These are phyloP conservation scores for Fusarium sp. DNA, from an alignment of 2,329 filamentous ascomycete species.

Conservation along the genomic window DNA sequence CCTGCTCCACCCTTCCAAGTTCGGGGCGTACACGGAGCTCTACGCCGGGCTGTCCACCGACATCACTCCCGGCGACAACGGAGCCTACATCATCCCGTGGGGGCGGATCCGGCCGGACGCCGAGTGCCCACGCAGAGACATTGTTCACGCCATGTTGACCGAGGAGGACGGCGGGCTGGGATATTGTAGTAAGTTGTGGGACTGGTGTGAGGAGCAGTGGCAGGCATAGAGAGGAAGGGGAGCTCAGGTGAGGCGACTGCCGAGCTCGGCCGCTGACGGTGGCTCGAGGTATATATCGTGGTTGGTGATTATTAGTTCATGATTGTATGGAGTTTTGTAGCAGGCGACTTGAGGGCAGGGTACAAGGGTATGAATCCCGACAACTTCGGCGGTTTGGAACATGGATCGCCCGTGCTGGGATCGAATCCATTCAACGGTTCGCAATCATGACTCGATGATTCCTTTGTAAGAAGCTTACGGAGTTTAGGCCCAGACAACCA, in stretches of 20 bases:
- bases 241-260: background rate
- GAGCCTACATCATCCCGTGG: conserved; percentile 47
- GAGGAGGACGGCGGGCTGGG: conserved; percentile 45
- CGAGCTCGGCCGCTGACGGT: conserved; percentile 17
- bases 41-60: conserved; percentile 54
- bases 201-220: conserved; percentile 43
- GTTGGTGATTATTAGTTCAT: background rate
- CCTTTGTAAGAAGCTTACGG: background rate
- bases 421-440: background rate
- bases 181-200: conserved; percentile 43
- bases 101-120: conserved; percentile 39
- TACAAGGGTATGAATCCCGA: background rate
- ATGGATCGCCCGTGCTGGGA: background rate
- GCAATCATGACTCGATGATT: background rate
- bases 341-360: background rate
- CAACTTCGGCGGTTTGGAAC: background rate
- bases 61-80: conserved; percentile 47
- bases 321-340: background rate
- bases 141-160: conserved; percentile 43
- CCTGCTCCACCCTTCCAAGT: conserved; percentile 44
- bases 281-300: conserved; percentile 3
- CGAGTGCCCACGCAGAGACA: conserved; percentile 40
- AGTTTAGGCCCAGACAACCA: background rate
- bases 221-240: background rate
- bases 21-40: conserved; percentile 56